phyloP scores from a whole-genome alignment of 1,139 yeast species.

The Taphrina communis region DNA sequence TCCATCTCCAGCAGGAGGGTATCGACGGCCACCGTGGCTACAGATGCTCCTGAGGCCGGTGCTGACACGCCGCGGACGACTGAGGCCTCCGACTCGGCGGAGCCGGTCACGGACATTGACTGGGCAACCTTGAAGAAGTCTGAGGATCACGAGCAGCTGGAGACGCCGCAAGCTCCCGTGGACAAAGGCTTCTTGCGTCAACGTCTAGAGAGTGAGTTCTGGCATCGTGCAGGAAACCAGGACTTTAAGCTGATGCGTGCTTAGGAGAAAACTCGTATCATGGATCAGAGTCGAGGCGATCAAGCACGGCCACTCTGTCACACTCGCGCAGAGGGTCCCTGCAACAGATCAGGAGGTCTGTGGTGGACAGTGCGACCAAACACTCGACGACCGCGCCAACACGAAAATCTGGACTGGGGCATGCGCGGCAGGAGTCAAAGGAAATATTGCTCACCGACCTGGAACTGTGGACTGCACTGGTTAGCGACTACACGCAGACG shows the following conservation, averaged over 20 bases:
- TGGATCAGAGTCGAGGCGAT: constrained; percentile 11
- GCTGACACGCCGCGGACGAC: neutral
- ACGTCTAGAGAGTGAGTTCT: constrained; percentile 11
- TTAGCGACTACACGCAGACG: constrained; percentile 51
- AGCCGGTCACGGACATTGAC: constrained; percentile 17
- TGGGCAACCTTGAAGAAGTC: constrained; percentile 24
- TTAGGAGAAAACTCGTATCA: constrained; percentile 14
- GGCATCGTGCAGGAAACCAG: neutral
- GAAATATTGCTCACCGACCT: constrained; percentile 48
- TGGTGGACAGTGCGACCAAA: constrained; percentile 32
- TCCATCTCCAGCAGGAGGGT: neutral
- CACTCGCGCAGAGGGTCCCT: constrained; percentile 26
- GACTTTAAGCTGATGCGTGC: neutral
- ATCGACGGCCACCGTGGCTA: neutral
- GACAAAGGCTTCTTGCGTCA: constrained; percentile 22
- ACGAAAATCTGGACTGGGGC: constrained; percentile 26
- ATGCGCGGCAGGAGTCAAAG: constrained; percentile 32
- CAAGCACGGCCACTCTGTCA: constrained; percentile 8
- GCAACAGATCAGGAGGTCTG: constrained; percentile 33
- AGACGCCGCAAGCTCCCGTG: constrained; percentile 8
- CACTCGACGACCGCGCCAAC: constrained; percentile 6
- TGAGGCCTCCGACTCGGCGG: neutral
- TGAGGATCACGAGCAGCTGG: constrained; percentile 17
- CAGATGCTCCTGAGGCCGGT: neutral
- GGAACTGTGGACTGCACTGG: constrained; percentile 52